Evolutionary conservation across 805 yeast species (phyloP).

Genomic region (Blastobotrys chiropterorum): DNA sequence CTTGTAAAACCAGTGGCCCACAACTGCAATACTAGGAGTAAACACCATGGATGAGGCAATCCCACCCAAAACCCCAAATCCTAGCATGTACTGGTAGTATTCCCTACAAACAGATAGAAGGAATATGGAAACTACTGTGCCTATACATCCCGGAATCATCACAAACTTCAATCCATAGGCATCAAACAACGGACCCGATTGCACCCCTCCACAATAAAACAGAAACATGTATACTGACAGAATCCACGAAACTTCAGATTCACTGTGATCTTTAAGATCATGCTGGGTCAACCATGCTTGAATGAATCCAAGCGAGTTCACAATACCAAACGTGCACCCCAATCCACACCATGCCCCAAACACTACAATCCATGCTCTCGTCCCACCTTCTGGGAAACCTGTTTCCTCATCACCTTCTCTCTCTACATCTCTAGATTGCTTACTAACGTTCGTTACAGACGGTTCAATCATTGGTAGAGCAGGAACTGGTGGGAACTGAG

Average conservation of each 20-base stretch:
- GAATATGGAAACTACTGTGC: slow-evolving; percentile 45
- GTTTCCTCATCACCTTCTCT: background rate
- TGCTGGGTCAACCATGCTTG: slow-evolving; percentile 56
- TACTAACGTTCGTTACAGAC: too few relatives aligned
- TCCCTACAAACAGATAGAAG: slow-evolving; percentile 43
- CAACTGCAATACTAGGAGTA: slow-evolving; percentile 48
- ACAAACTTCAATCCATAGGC: slow-evolving; percentile 46
- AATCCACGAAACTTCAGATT: slow-evolving; percentile 61
- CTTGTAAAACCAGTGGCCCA: slow-evolving; percentile 56
- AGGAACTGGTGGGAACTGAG: too few relatives aligned
- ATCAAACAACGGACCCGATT: slow-evolving; percentile 49
- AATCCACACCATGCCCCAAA: slow-evolving; percentile 56
- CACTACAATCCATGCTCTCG: slow-evolving; percentile 48
- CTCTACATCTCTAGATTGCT: background rate
- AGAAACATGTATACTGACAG: slow-evolving; percentile 39
- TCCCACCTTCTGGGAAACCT: slow-evolving; percentile 45
- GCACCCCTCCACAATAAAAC: slow-evolving; percentile 41
- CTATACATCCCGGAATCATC: slow-evolving; percentile 39
- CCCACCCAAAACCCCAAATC: slow-evolving; percentile 50
- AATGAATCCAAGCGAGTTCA: slow-evolving; percentile 61
- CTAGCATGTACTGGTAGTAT: slow-evolving; percentile 54
- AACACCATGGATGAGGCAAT: slow-evolving; percentile 36
- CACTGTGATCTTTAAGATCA: slow-evolving; percentile 40
- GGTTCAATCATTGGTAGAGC: too few relatives aligned
- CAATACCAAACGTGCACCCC: slow-evolving; percentile 54